Percentiles rank a stretch among this genome's conserved stretches.
phyloP scores from a whole-genome alignment of 331 rosid genomes.

The Saraca asoca region DNA sequence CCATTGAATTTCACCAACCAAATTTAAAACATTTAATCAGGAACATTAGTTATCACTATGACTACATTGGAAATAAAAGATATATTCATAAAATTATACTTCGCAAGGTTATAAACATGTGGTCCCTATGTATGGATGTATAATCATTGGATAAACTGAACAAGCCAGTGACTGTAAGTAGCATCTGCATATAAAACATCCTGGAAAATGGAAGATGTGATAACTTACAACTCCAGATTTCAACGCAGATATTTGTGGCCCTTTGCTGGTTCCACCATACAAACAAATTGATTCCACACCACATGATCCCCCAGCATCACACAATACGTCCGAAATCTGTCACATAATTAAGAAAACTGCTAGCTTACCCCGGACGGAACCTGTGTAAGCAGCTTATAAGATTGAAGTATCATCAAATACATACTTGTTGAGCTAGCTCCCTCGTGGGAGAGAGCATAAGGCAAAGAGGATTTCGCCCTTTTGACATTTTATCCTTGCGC shows the following conservation, averaged over 20 bases:
- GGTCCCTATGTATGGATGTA: background rate
- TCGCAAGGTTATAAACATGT: too few species aligned
- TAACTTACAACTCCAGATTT: slow-evolving; percentile 90
- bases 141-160: background rate
- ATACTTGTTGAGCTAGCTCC: slow-evolving; percentile 95
- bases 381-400: background rate
- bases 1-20: too few species aligned
- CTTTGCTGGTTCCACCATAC: slow-evolving; percentile 93
- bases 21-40: too few species aligned
- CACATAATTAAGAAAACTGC: slow-evolving; percentile 29
- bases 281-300: slow-evolving; percentile 75
- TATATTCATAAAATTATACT: too few species aligned
- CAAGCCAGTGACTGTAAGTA: slow-evolving; percentile 17
- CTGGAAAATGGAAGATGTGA: slow-evolving; percentile 31
- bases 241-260: slow-evolving; percentile 74
- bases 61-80: too few species aligned
- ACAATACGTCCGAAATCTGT: slow-evolving; percentile 86
- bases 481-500: slow-evolving; percentile 56
- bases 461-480: slow-evolving; percentile 82
- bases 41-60: too few species aligned
- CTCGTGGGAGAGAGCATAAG: slow-evolving; percentile 91
- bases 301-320: slow-evolving; percentile 81
- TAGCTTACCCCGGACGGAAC: background rate
- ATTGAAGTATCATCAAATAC: slow-evolving; percentile 23
- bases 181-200: slow-evolving; percentile 25